Conservation (phyloP, 129 eudicot species). For the Kitagawia praeruptora region DNA sequence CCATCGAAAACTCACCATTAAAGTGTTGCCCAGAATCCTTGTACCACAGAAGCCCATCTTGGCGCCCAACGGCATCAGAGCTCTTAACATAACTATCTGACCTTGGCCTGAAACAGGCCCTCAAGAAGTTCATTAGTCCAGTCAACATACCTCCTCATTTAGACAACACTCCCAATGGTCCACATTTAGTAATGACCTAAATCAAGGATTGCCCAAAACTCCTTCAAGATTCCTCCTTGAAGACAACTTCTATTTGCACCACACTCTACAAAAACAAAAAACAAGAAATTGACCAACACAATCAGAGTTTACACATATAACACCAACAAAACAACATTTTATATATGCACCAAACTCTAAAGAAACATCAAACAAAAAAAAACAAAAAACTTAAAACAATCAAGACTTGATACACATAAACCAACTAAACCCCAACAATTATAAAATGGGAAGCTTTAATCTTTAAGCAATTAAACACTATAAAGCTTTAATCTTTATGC, state of each 20-base stretch:
- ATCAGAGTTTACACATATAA: conserved; percentile 15
- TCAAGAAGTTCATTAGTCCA: conserved; percentile 6
- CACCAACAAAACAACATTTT: background rate
- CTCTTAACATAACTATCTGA: conserved; percentile 7
- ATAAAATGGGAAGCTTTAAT: background rate
- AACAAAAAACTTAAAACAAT: background rate
- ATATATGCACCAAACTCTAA: too few species aligned
- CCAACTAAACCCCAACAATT: background rate
- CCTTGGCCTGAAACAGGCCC: conserved; percentile 10
- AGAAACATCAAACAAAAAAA: background rate
- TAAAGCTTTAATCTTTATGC: conserved; percentile 1
- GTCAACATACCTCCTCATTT: conserved; percentile 29
- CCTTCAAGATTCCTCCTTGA: conserved; percentile 11
- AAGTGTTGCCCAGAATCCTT: conserved; percentile 58
- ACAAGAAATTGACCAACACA: conserved; percentile 11
- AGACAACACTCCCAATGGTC: conserved; percentile 26
- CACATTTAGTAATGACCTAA: conserved; percentile 35
- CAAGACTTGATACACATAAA: background rate
- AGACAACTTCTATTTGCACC: background rate
- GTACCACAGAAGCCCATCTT: conserved; percentile 13
- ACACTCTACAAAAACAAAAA: conserved; percentile 8
- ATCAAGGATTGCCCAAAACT: conserved; percentile 3
- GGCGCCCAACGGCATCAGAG: conserved; percentile 10
- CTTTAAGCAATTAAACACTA: background rate
- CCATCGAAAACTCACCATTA: conserved; percentile 94